These are phyloP conservation scores for Leccinellum rugosiceps DNA, from an alignment of 768 basidiomycete species.

Conservation along the genomic window DNA sequence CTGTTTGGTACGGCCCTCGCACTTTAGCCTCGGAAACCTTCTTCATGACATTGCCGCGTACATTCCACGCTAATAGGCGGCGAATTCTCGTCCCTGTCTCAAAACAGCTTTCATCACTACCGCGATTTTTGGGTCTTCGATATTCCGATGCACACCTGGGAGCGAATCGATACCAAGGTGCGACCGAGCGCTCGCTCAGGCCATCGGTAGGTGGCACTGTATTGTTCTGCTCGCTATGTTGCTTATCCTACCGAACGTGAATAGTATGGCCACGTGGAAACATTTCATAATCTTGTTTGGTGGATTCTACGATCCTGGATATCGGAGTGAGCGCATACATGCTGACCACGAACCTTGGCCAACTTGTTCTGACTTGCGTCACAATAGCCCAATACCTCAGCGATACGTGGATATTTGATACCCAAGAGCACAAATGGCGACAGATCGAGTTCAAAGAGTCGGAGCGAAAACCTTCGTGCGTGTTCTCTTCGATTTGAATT, in stretches of 20 bases:
- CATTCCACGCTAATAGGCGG: slow-evolving; percentile 47
- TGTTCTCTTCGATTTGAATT: background rate
- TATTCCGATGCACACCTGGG: slow-evolving; percentile 76
- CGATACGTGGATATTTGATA: slow-evolving; percentile 85
- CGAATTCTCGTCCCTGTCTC: slow-evolving; percentile 81
- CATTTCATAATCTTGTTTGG: slow-evolving; percentile 85
- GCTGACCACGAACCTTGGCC: background rate
- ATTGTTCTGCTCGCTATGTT: background rate
- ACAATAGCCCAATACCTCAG: slow-evolving; percentile 70
- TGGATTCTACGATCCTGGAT: slow-evolving; percentile 86
- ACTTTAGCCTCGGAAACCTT: background rate
- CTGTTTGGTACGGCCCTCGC: slow-evolving; percentile 55
- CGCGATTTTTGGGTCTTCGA: slow-evolving; percentile 90
- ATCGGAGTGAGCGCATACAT: slow-evolving; percentile 50
- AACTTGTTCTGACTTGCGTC: background rate
- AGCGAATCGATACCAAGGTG: slow-evolving; percentile 82
- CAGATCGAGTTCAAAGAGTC: slow-evolving; percentile 71
- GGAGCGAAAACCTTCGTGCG: slow-evolving; percentile 72
- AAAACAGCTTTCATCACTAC: slow-evolving; percentile 85
- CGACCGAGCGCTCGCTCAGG: slow-evolving; percentile 80
- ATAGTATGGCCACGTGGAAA: slow-evolving; percentile 87
- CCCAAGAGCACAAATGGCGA: slow-evolving; percentile 82
- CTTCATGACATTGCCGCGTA: background rate
- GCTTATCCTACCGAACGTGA: background rate
- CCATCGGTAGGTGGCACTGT: slow-evolving; percentile 49